Evolutionary conservation across 2,329 filamentous ascomycete genomes (phyloP).

Genomic region (Botrytis medusae): DNA sequence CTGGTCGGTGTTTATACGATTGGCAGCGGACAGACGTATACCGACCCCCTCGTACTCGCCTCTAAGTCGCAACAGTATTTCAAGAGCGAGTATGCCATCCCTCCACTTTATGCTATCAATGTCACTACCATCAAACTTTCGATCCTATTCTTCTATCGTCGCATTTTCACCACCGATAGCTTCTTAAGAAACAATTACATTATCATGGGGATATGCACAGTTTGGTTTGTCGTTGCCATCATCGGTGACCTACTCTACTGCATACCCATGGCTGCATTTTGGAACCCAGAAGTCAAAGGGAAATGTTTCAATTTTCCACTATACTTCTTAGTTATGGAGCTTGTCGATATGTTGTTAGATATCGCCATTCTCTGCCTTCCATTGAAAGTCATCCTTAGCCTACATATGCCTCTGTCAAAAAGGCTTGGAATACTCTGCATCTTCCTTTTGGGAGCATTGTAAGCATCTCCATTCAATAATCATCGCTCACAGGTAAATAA

Average conservation of each 20-base stretch:
- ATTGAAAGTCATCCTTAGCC: not conserved
- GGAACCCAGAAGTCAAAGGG: not conserved
- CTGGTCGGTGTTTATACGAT: not conserved
- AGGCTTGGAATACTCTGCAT: not conserved
- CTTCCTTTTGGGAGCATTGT: slow-evolving; percentile 2
- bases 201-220: not conserved
- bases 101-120: not conserved
- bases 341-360: not conserved
- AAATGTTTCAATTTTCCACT: not conserved
- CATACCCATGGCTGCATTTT: not conserved
- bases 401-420: not conserved
- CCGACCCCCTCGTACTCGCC: not conserved
- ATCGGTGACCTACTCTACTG: slow-evolving; percentile 1
- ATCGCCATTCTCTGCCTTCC: not conserved
- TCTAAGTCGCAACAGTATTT: not conserved
- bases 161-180: not conserved
- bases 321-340: not conserved
- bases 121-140: slow-evolving; percentile 5
- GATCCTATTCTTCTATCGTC: slow-evolving; percentile 8
- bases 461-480: not conserved
- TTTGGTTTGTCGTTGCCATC: not conserved
- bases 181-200: not conserved
- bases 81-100: slow-evolving; percentile 1
- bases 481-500: not conserved
- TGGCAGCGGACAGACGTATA: not conserved